Conservation (phyloP, 163 green algal species). For the Chloromonas sp. region DNA sequence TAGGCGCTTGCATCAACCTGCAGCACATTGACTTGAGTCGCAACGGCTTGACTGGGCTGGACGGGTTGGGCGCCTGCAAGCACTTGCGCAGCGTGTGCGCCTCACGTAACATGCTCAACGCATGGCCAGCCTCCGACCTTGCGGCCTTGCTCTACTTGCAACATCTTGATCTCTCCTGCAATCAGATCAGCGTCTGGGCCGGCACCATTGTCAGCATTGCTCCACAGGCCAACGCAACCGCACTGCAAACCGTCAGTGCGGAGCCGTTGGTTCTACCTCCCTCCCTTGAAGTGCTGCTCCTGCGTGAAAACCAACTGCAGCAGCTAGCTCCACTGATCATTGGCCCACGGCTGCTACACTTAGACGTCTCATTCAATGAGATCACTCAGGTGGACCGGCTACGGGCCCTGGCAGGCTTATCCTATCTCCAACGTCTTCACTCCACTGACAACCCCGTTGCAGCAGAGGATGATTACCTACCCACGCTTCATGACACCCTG, state of each 20-base stretch:
- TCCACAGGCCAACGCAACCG: background rate
- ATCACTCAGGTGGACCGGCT: background rate
- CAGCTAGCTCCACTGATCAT: background rate
- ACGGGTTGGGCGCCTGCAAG: background rate
- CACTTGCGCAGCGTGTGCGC: background rate
- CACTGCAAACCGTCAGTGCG: too few species aligned
- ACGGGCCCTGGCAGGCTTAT: background rate
- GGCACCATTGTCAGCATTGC: background rate
- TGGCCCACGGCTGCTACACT: background rate
- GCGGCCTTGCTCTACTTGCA: background rate
- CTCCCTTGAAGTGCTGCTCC: background rate
- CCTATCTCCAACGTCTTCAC: background rate
- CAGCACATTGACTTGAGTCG: conserved; percentile 1
- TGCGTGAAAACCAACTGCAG: background rate
- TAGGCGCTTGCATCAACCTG: background rate
- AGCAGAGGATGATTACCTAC: background rate
- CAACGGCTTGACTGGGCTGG: background rate
- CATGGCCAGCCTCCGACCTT: background rate
- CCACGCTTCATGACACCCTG: background rate
- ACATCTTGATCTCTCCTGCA: background rate
- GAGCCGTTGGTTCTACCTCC: background rate
- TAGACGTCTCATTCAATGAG: background rate
- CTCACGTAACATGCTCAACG: background rate
- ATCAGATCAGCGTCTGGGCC: background rate
- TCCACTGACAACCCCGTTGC: background rate